These are phyloP conservation scores for Salix arbutifolia DNA, from an alignment of 345 rosid genomes.

Conservation along the genomic window DNA sequence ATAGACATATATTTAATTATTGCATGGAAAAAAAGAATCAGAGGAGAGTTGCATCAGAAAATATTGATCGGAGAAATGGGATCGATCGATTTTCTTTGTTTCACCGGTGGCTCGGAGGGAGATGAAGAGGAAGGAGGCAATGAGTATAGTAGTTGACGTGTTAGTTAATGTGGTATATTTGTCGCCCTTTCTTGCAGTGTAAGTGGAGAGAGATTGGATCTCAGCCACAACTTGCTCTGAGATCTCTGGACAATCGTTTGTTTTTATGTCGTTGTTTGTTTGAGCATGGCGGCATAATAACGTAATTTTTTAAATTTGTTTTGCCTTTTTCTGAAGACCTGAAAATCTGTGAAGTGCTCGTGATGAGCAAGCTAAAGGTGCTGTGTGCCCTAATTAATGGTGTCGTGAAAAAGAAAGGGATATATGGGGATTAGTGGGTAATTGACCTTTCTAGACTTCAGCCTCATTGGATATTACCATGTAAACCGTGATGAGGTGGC, in stretches of 20 bases:
- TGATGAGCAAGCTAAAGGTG: background rate
- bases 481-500: too few species aligned
- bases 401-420: background rate
- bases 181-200: slow-evolving; percentile 1
- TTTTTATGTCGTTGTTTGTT: slow-evolving; percentile 11
- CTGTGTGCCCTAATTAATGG: slow-evolving; percentile 3
- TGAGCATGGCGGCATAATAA: background rate
- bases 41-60: too few species aligned
- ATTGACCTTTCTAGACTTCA: too few species aligned
- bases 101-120: slow-evolving; percentile 14
- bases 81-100: background rate
- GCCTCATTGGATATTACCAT: too few species aligned
- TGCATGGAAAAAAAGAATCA: slow-evolving; percentile 18
- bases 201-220: slow-evolving; percentile 30
- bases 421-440: too few species aligned
- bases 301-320: slow-evolving; percentile 3
- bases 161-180: slow-evolving; percentile 3
- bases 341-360: slow-evolving; percentile 20
- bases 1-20: background rate
- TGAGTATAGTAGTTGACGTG: slow-evolving; percentile 5
- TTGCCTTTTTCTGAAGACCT: slow-evolving; percentile 24
- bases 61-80: background rate
- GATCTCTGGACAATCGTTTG: slow-evolving; percentile 27
- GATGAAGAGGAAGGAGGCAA: slow-evolving; percentile 12
- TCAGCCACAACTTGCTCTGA: slow-evolving; percentile 47